Evolutionary conservation across 768 basidiomycete genomes (phyloP).

Genomic region (Panellus pusillus): DNA sequence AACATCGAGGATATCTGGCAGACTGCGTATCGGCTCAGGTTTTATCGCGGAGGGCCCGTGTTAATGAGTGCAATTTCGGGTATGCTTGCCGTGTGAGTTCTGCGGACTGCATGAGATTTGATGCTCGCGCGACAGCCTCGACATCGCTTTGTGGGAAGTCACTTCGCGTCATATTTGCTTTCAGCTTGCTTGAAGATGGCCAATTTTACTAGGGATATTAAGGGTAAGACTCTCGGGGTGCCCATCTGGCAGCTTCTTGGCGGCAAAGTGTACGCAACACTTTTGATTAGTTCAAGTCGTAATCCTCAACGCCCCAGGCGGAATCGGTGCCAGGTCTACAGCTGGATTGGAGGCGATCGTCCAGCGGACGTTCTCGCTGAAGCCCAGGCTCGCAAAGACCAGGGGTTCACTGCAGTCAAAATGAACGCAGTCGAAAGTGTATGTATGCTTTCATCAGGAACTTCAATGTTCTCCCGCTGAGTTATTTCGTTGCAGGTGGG

Average conservation of each 20-base stretch:
- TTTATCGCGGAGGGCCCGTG: conserved; percentile 73
- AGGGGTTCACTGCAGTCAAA: conserved; percentile 72
- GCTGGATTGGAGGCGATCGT: conserved; percentile 59
- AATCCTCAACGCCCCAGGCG: conserved; percentile 27
- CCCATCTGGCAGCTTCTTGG: conserved; percentile 67
- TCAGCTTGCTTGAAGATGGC: too few relatives aligned
- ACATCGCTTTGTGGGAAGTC: conserved; percentile 57
- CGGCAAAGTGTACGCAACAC: conserved; percentile 47
- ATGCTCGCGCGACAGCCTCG: conserved; percentile 39
- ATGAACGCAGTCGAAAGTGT: conserved; percentile 63
- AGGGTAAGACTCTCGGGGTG: conserved; percentile 72
- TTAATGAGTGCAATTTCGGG: conserved; percentile 40
- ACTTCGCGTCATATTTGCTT: background rate
- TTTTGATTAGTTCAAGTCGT: background rate
- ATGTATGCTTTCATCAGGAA: conserved; percentile 11
- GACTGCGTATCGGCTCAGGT: conserved; percentile 61
- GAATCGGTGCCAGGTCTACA: conserved; percentile 56
- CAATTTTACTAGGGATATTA: conserved; percentile 53
- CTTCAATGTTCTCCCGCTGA: too few relatives aligned
- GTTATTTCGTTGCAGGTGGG: conserved; percentile 28
- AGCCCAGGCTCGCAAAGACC: conserved; percentile 52
- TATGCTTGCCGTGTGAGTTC: conserved; percentile 38
- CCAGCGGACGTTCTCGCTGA: conserved; percentile 53
- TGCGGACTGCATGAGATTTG: conserved; percentile 30
- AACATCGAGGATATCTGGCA: conserved; percentile 77